Evolutionary conservation across 371 early-diverging fungal species (phyloP).

Genomic region (Amoeboaphelidium occidentale): DNA sequence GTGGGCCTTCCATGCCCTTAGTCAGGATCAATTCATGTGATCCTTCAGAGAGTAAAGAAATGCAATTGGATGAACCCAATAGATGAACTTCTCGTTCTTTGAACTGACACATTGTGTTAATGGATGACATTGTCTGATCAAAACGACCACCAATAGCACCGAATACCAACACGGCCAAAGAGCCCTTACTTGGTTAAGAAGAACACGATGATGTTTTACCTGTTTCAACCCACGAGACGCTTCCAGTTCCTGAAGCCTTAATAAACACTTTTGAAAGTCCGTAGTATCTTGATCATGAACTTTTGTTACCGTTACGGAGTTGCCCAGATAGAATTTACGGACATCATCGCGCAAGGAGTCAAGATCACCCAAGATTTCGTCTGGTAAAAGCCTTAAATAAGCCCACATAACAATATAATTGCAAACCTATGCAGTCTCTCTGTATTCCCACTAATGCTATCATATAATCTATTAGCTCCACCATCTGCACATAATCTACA

Average conservation of each 20-base stretch:
- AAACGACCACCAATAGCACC: conserved; percentile 71
- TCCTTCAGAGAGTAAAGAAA: no score
- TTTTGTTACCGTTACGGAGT: conserved; percentile 21
- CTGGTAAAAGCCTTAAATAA: conserved; percentile 33
- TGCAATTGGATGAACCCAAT: no score
- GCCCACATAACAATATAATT: neutral
- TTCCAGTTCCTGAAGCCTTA: conserved; percentile 11
- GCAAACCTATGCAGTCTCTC: conserved; percentile 5
- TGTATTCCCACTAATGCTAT: conserved; percentile 23
- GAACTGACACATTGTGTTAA: conserved; percentile 30
- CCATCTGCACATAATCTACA: conserved; percentile 62
- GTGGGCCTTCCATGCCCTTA: conserved; percentile 51
- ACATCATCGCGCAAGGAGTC: conserved; percentile 48
- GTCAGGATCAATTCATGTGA: no score
- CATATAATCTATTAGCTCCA: conserved; percentile 62
- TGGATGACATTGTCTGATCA: conserved; percentile 56
- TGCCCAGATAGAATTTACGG: conserved; percentile 40
- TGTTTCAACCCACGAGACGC: no score
- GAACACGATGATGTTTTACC: no score
- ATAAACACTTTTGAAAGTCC: conserved; percentile 64
- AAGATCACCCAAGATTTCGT: conserved; percentile 56
- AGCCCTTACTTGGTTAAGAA: neutral
- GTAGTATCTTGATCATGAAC: conserved; percentile 39
- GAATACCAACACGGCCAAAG: conserved; percentile 30
- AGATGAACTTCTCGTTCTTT: no score